Evolutionary conservation across 257 asterid species (phyloP), one percentile per base, ranked within the genome.

Genomic region (Lithospermum erythrorhizon): DNA sequence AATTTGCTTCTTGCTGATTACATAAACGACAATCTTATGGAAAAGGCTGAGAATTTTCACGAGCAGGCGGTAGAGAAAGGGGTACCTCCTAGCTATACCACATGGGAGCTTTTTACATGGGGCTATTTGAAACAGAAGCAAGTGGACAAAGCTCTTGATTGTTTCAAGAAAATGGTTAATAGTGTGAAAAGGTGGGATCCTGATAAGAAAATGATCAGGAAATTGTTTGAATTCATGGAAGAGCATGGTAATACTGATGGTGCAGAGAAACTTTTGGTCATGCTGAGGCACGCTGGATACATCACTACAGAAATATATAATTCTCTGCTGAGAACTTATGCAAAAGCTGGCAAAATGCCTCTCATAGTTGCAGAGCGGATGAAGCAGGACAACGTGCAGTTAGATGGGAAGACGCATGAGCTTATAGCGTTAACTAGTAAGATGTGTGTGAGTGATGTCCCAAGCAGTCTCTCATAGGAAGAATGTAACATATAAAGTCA

Each of bases 101-200:
- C 99, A 5, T 84, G 95, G 94, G 95, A 78, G 89, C 88, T 93
- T 77, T 75, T 93, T 20, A 84, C 97, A 13, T 72, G 81, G 80
- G 95, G 95, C 63, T 84, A 86, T 66, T 56, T 81, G 91, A 89
- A 86, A 68, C 80, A 68, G 65, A 71, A 71, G 68, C 68, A 72
- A 72, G 53, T 70, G 18, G 76, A 78, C 0, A 81, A 73, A 66
- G 91, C 63, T 64, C 70, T 86, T 1, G 87, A 77, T 19, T 89
- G 75, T 67, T 89, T 89, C 75, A 68, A 75, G 61, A 81, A 72
- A 63, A 84, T 91, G n/a, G 67, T 93, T 57, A 63, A 35, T 6
- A 71, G 83, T 70, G 96, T 89, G 24, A 80, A 81, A 68, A 76
- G 79, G 59, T 89, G 98, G 97, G 79, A 84, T 54, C 94, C 87